phyloP scores from a whole-genome alignment of 2,329 filamentous ascomycete species.

The Ophiostoma sp. region DNA sequence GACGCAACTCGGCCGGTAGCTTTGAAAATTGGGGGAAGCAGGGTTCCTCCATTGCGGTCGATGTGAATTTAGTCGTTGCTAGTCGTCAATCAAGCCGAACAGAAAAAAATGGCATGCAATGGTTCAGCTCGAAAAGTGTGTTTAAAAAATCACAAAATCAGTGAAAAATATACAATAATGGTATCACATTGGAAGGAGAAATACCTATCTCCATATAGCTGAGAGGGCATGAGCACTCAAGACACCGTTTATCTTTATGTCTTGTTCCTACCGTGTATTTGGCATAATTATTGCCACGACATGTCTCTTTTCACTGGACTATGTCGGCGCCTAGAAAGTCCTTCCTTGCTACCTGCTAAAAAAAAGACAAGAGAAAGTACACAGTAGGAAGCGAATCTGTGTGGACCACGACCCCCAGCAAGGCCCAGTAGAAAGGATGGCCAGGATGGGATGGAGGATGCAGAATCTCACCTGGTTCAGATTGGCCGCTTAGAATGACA shows the following conservation, averaged over 20 bases:
- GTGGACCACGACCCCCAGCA: background rate
- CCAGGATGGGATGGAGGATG: background rate
- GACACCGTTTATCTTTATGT: background rate
- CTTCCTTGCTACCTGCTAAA: background rate
- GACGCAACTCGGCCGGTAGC: slow-evolving; percentile 33
- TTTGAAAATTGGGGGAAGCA: slow-evolving; percentile 29
- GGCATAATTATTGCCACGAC: background rate
- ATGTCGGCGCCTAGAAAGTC: background rate
- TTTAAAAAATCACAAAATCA: background rate
- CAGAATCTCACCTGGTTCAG: background rate
- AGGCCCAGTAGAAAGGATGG: background rate
- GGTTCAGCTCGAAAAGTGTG: too few species aligned
- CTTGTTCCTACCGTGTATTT: background rate
- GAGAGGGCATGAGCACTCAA: background rate
- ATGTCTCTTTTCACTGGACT: background rate
- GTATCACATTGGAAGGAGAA: background rate
- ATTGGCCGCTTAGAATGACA: background rate
- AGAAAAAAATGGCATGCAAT: too few species aligned
- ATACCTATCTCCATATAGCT: background rate
- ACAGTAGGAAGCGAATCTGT: background rate
- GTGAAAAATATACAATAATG: too few species aligned
- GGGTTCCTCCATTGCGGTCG: background rate
- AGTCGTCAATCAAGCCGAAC: too few species aligned
- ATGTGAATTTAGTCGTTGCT: too few species aligned
- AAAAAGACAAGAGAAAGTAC: background rate